These are phyloP conservation scores for Cicer chorassanicum DNA, from an alignment of 306 rosid genomes.

Conservation along the genomic window DNA sequence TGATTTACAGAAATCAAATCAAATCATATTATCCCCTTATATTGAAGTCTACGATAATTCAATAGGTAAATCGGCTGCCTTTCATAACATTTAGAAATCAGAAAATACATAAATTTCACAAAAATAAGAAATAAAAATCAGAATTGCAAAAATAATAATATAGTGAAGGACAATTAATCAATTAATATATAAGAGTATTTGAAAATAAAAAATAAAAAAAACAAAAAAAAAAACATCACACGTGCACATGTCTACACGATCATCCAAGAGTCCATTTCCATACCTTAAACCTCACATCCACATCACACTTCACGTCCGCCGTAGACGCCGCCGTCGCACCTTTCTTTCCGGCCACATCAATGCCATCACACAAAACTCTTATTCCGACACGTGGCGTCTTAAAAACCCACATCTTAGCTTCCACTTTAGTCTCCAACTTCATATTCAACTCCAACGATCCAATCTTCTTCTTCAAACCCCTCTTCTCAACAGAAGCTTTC, in stretches of 20 bases:
- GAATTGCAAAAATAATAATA: constrained; percentile 8
- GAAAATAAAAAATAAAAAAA: neutral
- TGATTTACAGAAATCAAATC: no score
- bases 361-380: constrained; percentile 69
- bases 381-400: constrained; percentile 69
- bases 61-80: no score
- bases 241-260: constrained; percentile 19
- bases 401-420: constrained; percentile 60
- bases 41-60: no score
- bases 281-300: constrained; percentile 76
- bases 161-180: neutral
- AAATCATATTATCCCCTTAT: no score
- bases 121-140: constrained; percentile 26
- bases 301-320: constrained; percentile 60
- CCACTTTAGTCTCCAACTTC: constrained; percentile 73
- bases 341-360: constrained; percentile 59
- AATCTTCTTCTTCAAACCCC: constrained; percentile 58
- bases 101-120: neutral
- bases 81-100: no score
- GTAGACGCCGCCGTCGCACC: constrained; percentile 66
- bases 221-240: neutral
- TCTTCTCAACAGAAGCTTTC: constrained; percentile 52
- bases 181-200: neutral
- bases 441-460: constrained; percentile 65
- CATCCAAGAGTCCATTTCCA: constrained; percentile 93